These are phyloP conservation scores for Zymoseptoria crescenta DNA, from an alignment of 2,329 filamentous ascomycete genomes.

Conservation along the genomic window DNA sequence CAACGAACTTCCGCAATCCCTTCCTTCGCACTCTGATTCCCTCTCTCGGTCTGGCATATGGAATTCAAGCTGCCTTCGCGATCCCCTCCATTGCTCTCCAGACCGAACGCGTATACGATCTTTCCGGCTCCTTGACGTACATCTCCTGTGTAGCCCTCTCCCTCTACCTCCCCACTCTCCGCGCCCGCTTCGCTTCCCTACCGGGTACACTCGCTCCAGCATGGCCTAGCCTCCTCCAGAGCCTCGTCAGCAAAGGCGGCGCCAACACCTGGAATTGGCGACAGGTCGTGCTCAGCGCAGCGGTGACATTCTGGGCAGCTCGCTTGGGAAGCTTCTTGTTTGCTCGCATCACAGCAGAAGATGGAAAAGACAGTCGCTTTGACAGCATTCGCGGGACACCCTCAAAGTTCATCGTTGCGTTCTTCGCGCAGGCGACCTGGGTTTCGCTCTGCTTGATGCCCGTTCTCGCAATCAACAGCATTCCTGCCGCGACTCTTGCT, in stretches of 20 bases:
- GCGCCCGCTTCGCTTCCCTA: conserved; percentile 45
- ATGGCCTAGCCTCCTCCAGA: conserved; percentile 42
- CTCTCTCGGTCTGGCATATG: conserved; percentile 54
- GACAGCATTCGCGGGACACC: conserved; percentile 46
- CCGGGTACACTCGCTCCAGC: conserved; percentile 35
- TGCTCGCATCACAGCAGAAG: conserved; percentile 48
- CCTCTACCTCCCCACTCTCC: conserved; percentile 53
- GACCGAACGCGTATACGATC: conserved; percentile 61
- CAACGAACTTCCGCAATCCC: conserved; percentile 54
- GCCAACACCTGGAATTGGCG: conserved; percentile 53
- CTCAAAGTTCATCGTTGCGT: conserved; percentile 47
- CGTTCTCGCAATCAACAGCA: conserved; percentile 55
- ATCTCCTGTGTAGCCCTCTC: conserved; percentile 56
- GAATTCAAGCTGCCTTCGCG: conserved; percentile 55
- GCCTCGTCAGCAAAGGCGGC: conserved; percentile 37
- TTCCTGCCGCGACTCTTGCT: conserved; percentile 47
- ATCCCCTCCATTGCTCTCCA: conserved; percentile 53
- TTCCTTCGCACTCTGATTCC: conserved; percentile 57
- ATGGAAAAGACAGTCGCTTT: conserved; percentile 53
- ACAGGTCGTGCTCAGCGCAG: conserved; percentile 47
- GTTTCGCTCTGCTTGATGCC: conserved; percentile 60
- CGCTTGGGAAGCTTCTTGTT: conserved; percentile 59
- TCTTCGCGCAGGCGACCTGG: conserved; percentile 58
- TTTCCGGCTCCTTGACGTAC: conserved; percentile 59
- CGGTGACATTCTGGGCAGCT: conserved; percentile 55